Evolutionary conservation across 2,329 filamentous ascomycete genomes (phyloP).

Genomic region (Shiraia sp.): DNA sequence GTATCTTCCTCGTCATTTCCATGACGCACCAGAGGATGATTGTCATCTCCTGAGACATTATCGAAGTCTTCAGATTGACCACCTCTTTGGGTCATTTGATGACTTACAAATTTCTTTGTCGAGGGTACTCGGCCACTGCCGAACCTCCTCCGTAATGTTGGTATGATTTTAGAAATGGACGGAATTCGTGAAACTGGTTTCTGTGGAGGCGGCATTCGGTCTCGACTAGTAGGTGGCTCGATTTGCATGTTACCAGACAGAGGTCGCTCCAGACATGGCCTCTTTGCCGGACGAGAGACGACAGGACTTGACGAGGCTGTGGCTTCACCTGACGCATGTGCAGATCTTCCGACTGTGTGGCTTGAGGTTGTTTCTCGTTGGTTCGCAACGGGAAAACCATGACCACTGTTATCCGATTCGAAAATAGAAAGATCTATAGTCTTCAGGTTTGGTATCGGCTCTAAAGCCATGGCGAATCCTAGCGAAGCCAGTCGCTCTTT

Average conservation of each 20-base stretch:
- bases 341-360: conserved; percentile 29
- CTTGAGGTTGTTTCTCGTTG: conserved; percentile 24
- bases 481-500: conserved; percentile 29
- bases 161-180: conserved; percentile 31
- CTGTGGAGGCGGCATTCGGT: conserved; percentile 46
- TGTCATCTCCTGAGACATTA: neutral
- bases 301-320: conserved; percentile 12
- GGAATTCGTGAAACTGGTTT: conserved; percentile 31
- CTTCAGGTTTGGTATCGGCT: conserved; percentile 30
- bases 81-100: conserved; percentile 16
- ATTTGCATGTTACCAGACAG: conserved; percentile 20
- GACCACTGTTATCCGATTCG: conserved; percentile 2
- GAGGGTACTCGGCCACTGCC: conserved; percentile 11
- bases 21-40: conserved; percentile 3
- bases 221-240: conserved; percentile 26
- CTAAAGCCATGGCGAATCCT: conserved; percentile 31
- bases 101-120: neutral
- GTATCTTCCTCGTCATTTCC: conserved; percentile 7
- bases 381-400: neutral
- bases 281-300: conserved; percentile 29
- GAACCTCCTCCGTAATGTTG: conserved; percentile 27
- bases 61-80: conserved; percentile 9
- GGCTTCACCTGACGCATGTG: conserved; percentile 12
- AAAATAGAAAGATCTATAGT: conserved; percentile 9
- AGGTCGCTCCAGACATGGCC: conserved; percentile 38